Evolutionary conservation across 2,329 filamentous ascomycete species (phyloP).

Genomic region (Hymenoscyphus scutula): DNA sequence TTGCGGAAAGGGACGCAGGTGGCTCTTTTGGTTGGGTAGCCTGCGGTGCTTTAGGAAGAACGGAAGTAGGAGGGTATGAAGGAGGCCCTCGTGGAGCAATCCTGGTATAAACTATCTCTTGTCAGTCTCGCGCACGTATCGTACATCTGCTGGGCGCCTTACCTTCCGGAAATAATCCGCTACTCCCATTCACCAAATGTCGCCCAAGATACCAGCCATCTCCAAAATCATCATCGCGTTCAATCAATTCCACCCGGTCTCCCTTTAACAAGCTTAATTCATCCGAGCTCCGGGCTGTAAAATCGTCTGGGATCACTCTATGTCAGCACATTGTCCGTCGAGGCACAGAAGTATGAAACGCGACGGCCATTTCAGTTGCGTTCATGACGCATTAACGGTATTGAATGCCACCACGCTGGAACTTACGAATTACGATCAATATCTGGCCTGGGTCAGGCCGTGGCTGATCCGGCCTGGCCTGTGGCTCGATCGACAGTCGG

Average conservation of each 20-base stretch:
- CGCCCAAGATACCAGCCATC: constrained; percentile 82
- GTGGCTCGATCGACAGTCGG: constrained; percentile 41
- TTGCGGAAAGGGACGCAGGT: background rate
- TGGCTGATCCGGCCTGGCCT: constrained; percentile 34
- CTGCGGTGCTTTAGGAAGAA: constrained; percentile 11
- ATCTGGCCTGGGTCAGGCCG: constrained; percentile 63
- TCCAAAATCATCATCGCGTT: constrained; percentile 84
- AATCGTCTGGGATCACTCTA: constrained; percentile 67
- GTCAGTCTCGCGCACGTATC: background rate
- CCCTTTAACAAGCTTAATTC: constrained; percentile 86
- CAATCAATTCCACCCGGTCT: constrained; percentile 77
- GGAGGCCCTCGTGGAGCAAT: constrained; percentile 35
- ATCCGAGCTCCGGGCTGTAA: constrained; percentile 85
- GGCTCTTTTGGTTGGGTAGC: constrained; percentile 1
- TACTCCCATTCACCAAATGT: constrained; percentile 70
- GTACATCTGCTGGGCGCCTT: background rate
- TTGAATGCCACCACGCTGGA: constrained; percentile 1
- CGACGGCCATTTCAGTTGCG: background rate
- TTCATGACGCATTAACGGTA: background rate
- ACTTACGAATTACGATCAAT: constrained; percentile 70
- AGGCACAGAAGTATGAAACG: background rate
- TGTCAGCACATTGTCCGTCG: background rate
- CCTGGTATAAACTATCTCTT: constrained; percentile 36
- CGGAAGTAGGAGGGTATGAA: constrained; percentile 31
- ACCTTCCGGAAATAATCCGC: constrained; percentile 83